These are phyloP conservation scores for Heliamphora ciliata DNA, from an alignment of 179 eudicot species.

Conservation along the genomic window DNA sequence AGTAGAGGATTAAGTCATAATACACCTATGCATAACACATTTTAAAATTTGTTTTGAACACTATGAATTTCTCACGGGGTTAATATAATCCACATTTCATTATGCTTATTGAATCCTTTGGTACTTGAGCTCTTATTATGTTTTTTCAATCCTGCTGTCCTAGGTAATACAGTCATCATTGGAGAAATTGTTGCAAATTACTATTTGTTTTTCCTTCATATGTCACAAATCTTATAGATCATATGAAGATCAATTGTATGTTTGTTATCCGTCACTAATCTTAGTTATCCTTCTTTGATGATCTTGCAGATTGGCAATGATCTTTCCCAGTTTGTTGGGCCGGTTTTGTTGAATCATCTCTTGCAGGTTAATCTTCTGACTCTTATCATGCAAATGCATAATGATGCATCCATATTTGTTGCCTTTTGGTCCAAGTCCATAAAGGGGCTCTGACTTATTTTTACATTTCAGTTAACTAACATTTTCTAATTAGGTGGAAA, in stretches of 20 bases:
- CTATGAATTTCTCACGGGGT: background rate
- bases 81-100: background rate
- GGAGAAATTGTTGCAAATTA: background rate
- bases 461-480: background rate
- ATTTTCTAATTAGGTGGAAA: background rate
- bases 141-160: background rate
- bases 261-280: background rate
- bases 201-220: background rate
- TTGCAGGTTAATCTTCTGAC: conserved; percentile 34
- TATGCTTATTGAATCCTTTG: background rate
- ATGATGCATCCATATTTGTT: background rate
- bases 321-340: conserved; percentile 63
- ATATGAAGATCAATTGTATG: background rate
- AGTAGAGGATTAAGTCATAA: too few species aligned
- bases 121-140: background rate
- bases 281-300: background rate
- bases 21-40: background rate
- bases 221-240: background rate
- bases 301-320: conserved; percentile 53
- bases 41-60: background rate
- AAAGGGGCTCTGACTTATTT: conserved; percentile 1
- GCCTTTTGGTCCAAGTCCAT: background rate
- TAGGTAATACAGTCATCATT: background rate
- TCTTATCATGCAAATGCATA: background rate
- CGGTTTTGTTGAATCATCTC: conserved; percentile 47